Evolutionary conservation across 1,139 yeast genomes (phyloP).

Genomic region (Yamadazyma trypodendri): DNA sequence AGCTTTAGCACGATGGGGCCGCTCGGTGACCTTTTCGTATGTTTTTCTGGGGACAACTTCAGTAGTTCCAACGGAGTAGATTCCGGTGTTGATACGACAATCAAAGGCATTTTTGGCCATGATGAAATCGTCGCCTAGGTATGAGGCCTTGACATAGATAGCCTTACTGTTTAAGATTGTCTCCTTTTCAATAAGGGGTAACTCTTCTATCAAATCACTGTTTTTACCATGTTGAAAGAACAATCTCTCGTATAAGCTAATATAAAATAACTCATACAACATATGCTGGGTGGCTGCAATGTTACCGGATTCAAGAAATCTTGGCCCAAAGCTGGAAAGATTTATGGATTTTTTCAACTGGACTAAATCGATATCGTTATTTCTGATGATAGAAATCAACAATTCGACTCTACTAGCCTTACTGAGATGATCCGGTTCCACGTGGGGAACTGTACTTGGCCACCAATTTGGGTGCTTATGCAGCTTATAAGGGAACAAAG

Average conservation of each 20-base stretch:
- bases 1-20: no score
- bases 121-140: background rate
- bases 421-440: constrained; percentile 72
- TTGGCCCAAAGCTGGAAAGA: constrained; percentile 5
- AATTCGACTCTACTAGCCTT: constrained; percentile 55
- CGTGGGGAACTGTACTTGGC: constrained; percentile 60
- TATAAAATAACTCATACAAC: constrained; percentile 27
- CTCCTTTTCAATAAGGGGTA: background rate
- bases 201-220: constrained; percentile 11
- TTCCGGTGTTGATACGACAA: background rate
- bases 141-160: constrained; percentile 4
- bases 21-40: background rate
- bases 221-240: constrained; percentile 16
- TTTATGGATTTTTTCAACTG: constrained; percentile 19
- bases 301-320: constrained; percentile 3
- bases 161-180: background rate
- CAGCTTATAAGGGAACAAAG: constrained; percentile 62
- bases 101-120: background rate
- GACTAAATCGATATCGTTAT: constrained; percentile 22
- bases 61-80: background rate
- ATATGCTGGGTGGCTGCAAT: constrained; percentile 5
- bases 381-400: constrained; percentile 42
- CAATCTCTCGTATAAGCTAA: constrained; percentile 28
- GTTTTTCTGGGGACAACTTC: background rate
- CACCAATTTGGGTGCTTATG: constrained; percentile 65